Conservation (phyloP, 345 rosid genomes). For the Passiflora organensis region DNA sequence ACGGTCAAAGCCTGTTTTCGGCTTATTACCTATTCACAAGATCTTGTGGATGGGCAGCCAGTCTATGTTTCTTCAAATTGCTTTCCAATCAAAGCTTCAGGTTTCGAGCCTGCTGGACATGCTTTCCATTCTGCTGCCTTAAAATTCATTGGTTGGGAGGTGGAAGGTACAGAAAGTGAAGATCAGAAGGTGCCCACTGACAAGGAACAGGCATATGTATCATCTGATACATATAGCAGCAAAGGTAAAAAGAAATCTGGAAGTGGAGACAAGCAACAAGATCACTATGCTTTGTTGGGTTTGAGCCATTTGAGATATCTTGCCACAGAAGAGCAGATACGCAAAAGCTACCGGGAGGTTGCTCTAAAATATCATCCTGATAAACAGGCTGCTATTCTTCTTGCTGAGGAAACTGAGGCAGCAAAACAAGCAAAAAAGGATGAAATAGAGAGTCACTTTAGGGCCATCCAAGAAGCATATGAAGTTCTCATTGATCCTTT, state of each 20-base stretch:
- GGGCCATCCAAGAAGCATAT: conserved; percentile 89
- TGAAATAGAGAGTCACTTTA: conserved; percentile 83
- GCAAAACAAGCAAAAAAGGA: conserved; percentile 92
- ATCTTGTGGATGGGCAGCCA: conserved; percentile 74
- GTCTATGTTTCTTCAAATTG: conserved; percentile 66
- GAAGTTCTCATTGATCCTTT: conserved; percentile 83
- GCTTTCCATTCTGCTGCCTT: conserved; percentile 82
- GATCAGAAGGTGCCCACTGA: conserved; percentile 53
- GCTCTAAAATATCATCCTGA: conserved; percentile 95
- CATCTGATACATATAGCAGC: conserved; percentile 64
- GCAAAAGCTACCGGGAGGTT: conserved; percentile 82
- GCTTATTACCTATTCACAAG: conserved; percentile 69
- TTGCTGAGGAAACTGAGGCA: conserved; percentile 82
- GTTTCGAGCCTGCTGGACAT: conserved; percentile 91
- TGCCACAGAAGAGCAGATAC: conserved; percentile 97
- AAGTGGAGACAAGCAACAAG: conserved; percentile 65
- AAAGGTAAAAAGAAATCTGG: conserved; percentile 90
- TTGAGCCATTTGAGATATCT: conserved; percentile 90
- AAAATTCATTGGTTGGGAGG: conserved; percentile 67
- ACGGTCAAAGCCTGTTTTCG: conserved; percentile 26
- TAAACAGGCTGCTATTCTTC: conserved; percentile 81
- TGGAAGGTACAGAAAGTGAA: conserved; percentile 40
- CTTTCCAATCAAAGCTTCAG: conserved; percentile 70
- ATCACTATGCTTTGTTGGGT: conserved; percentile 90
- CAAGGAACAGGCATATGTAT: conserved; percentile 52